Base-by-base conservation (phyloP, 371 early-diverging fungal genomes). In the Quaeritorhiza haematococci region DNA sequence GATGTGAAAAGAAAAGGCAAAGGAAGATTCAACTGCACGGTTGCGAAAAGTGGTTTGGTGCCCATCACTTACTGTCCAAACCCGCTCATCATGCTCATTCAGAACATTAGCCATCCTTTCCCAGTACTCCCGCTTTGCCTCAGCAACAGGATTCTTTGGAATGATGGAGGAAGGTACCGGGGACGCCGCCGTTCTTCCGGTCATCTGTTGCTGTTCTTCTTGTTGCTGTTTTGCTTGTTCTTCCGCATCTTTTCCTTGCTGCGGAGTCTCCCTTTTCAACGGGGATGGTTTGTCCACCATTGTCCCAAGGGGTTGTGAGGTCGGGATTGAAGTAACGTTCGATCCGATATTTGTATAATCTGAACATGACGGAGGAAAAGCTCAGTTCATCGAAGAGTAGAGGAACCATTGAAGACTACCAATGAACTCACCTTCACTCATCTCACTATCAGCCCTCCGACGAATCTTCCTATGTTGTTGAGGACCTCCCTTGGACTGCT, bases 91-190 rank as follows among this genome's bases (percentile, higher is more conserved):
- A 21, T 69, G 64, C 45, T 74, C 76, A 46, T 72, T 65, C 41
- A 75, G 62, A 13, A 75, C 71, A 32, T 64, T 58, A 13, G 62
- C 59, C 73, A 78, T 72, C 26, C 59, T 57, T 42, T 64, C 63
- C 76, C 79, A 75, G 62, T 75, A 75, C 33, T 59, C 58, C 7
- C 46, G 46, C 7, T 45, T 19, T 30, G 49, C 27, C 17, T 47
- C 53, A 24, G 28, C 26, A 26, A 28, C 21, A 24, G 26, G 21
- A 21, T 27, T 8, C 6, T 38, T n/a, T 38, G n/a, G 38, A 10
- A n/a, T 13, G 13, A 38, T 13, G 13, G 13, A 38, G n/a, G n/a
- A 38, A 38, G 38, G n/a, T 10, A n/a, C n/a, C 38, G n/a, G 38
- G n/a, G n/a, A 38, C 10, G 13, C 38, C 13, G 13, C 38, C n/a